Evolutionary conservation across 805 yeast species (phyloP).

Genomic region (Candida patagonica): DNA sequence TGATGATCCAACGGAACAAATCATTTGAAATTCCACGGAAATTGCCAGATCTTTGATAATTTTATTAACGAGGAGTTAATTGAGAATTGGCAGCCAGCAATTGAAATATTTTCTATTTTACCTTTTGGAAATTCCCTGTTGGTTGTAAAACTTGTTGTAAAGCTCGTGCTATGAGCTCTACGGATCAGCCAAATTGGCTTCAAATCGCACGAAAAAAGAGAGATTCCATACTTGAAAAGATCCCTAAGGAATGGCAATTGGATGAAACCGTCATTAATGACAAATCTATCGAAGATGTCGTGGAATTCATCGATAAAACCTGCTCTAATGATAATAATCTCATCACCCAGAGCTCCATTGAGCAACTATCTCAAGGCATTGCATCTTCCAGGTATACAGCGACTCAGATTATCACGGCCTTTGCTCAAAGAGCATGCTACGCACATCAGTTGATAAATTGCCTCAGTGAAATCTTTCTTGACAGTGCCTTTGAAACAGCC

Average conservation of each 20-base stretch:
- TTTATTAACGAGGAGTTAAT: too few species aligned
- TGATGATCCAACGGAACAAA: too few species aligned
- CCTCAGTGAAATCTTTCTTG: slow-evolving; percentile 35
- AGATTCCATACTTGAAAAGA: not conserved
- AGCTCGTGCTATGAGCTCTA: too few species aligned
- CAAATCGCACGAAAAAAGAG: not conserved
- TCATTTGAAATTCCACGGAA: too few species aligned
- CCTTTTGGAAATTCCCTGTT: too few species aligned
- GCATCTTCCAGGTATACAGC: not conserved
- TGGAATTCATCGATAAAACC: not conserved
- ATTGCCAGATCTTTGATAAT: too few species aligned
- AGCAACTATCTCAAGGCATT: not conserved
- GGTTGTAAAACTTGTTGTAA: too few species aligned
- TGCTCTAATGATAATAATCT: not conserved
- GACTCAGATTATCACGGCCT: not conserved
- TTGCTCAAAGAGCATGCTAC: slow-evolving; percentile 7
- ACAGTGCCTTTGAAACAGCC: slow-evolving; percentile 48
- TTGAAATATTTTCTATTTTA: too few species aligned
- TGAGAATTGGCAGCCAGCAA: too few species aligned
- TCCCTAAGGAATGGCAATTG: slow-evolving; percentile 3
- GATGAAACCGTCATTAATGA: not conserved
- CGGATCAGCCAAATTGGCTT: too few species aligned
- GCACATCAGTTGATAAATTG: slow-evolving; percentile 44
- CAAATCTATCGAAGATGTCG: not conserved
- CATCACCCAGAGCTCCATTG: slow-evolving; percentile 1